Evolutionary conservation across 495 filamentous ascomycete species (phyloP).

Genomic region (Apodospora peruviana): DNA sequence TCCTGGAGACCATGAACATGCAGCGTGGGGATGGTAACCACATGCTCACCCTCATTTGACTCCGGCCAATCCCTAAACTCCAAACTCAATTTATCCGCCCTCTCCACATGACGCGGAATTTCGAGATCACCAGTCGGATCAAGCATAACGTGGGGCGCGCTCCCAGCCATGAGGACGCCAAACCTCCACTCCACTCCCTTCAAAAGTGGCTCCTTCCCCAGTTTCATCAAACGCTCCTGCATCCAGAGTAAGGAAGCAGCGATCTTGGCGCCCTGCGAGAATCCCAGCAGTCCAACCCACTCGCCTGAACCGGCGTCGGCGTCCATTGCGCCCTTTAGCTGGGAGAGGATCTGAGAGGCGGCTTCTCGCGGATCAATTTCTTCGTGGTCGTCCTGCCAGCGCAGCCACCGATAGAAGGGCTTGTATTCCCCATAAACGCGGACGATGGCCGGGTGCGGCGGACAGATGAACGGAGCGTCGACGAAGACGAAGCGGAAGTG

Average conservation of each 20-base stretch:
- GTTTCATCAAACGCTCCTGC: slow-evolving; percentile 20
- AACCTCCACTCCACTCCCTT: slow-evolving; percentile 21
- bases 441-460: slow-evolving; percentile 45
- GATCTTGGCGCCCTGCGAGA: slow-evolving; percentile 58
- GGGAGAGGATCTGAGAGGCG: slow-evolving; percentile 11
- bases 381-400: slow-evolving; percentile 43
- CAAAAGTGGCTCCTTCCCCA: neutral
- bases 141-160: slow-evolving; percentile 48
- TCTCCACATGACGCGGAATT: neutral
- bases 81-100: neutral
- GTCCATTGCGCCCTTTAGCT: slow-evolving; percentile 35
- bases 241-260: slow-evolving; percentile 40
- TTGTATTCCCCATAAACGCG: slow-evolving; percentile 49
- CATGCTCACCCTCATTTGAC: neutral
- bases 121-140: slow-evolving; percentile 16
- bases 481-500: slow-evolving; percentile 56
- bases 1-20: slow-evolving; percentile 61
- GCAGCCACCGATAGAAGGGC: slow-evolving; percentile 56
- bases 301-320: slow-evolving; percentile 41
- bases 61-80: neutral
- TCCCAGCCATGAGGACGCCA: slow-evolving; percentile 50
- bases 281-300: slow-evolving; percentile 54
- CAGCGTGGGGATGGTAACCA: slow-evolving; percentile 43
- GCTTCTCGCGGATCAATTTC: slow-evolving; percentile 31
- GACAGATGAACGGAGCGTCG: slow-evolving; percentile 50